These are phyloP conservation scores for Zygoascus flipseniorum DNA, from an alignment of 805 yeast genomes.

Conservation along the genomic window DNA sequence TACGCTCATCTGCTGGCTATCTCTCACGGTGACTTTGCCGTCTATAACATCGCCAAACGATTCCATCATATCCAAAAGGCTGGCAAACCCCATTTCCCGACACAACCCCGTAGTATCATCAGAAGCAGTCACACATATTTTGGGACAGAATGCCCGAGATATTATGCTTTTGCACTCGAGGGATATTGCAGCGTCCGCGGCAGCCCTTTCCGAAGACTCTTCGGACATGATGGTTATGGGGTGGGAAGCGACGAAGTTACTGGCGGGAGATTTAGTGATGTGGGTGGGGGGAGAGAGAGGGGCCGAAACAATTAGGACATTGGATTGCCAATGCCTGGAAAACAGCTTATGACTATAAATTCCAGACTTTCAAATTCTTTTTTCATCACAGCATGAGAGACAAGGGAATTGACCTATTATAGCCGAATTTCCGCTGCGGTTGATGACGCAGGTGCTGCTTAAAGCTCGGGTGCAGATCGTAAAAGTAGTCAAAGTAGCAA, in stretches of 20 bases:
- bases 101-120: conserved; percentile 38
- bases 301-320: too few relatives aligned
- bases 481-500: too few relatives aligned
- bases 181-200: background rate
- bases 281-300: background rate
- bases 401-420: too few relatives aligned
- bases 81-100: conserved; percentile 33
- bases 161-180: conserved; percentile 11
- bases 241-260: background rate
- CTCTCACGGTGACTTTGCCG: conserved; percentile 42
- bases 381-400: too few relatives aligned
- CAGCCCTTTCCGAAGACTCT: background rate
- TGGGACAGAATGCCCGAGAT: conserved; percentile 40
- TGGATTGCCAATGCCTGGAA: too few relatives aligned
- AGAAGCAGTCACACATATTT: conserved; percentile 42
- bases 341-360: too few relatives aligned
- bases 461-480: too few relatives aligned
- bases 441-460: too few relatives aligned
- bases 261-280: background rate
- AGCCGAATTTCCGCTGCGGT: too few relatives aligned
- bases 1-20: conserved; percentile 42
- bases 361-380: too few relatives aligned
- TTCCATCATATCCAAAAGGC: conserved; percentile 40
- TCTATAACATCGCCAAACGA: conserved; percentile 50
- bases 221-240: conserved; percentile 1